These are phyloP conservation scores for Camellia lanceoleosa DNA, from an alignment of 148 eudicot genomes.

Conservation along the genomic window DNA sequence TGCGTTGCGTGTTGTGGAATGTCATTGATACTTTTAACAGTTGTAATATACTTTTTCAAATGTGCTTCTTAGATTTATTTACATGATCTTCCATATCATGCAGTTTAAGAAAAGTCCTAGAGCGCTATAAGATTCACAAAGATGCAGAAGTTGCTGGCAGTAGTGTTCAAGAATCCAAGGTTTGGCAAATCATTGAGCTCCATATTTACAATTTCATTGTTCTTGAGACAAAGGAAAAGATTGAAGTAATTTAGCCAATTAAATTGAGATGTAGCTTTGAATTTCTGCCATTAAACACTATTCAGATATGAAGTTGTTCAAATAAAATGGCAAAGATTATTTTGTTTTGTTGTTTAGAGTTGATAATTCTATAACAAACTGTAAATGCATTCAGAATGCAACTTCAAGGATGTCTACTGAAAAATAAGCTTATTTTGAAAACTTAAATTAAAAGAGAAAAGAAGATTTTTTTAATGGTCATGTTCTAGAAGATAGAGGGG, in stretches of 20 bases:
- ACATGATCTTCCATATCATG: not conserved
- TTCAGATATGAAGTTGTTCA: not conserved
- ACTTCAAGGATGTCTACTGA: not conserved
- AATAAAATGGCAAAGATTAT: not conserved
- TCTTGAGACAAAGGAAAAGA: not conserved
- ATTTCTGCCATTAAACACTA: not conserved
- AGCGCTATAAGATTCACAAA: conserved; percentile 11
- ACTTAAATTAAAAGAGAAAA: not conserved
- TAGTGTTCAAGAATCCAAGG: conserved; percentile 12
- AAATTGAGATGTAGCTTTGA: not conserved
- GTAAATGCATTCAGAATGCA: not conserved
- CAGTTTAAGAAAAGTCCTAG: conserved; percentile 19
- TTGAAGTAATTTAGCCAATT: not conserved
- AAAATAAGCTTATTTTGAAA: not conserved
- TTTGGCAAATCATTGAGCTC: not conserved
- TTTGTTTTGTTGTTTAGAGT: not conserved
- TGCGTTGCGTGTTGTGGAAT: not conserved
- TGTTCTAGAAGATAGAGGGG: too few relatives aligned
- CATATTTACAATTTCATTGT: not conserved
- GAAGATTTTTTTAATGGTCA: too few relatives aligned
- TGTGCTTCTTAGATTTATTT: not conserved
- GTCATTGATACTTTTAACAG: not conserved
- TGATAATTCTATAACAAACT: not conserved
- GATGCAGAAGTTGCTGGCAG: conserved; percentile 8
- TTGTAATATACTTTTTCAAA: not conserved